These are phyloP conservation scores for Aeminium ludgeri DNA, from an alignment of 495 filamentous ascomycete genomes.

Conservation along the genomic window DNA sequence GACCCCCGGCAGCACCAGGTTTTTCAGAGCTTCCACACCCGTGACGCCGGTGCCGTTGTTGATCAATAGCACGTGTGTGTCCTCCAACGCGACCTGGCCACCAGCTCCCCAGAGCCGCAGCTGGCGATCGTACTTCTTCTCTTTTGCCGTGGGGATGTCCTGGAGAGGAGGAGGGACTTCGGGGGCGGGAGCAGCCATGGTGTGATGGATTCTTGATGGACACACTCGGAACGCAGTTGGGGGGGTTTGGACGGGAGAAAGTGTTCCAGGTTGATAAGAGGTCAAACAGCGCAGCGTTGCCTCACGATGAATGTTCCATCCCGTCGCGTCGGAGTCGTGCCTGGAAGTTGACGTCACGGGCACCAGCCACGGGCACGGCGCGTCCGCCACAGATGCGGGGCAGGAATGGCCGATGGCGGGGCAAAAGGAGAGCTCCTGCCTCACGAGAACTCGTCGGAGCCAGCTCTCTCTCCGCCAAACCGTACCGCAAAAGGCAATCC, in stretches of 20 bases:
- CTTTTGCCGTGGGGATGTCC: slow-evolving; percentile 25
- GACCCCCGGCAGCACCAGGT: slow-evolving; percentile 80
- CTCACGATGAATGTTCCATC: neutral
- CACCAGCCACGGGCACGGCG: too few species aligned
- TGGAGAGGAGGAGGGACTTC: slow-evolving; percentile 21
- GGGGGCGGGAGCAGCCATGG: neutral
- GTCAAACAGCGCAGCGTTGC: too few species aligned
- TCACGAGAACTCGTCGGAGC: too few species aligned
- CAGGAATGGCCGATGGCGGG: too few species aligned
- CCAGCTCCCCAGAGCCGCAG: slow-evolving; percentile 88
- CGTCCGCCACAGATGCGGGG: too few species aligned
- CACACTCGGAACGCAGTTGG: neutral
- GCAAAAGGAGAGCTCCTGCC: too few species aligned
- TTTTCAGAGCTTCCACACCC: slow-evolving; percentile 89
- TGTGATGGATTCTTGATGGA: neutral
- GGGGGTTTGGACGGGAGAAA: neutral
- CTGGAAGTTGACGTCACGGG: too few species aligned
- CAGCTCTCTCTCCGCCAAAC: too few species aligned
- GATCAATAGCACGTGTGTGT: slow-evolving; percentile 71
- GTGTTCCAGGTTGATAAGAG: too few species aligned
- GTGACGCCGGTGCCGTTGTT: slow-evolving; percentile 70
- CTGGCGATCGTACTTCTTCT: slow-evolving; percentile 70
- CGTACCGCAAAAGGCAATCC: too few species aligned
- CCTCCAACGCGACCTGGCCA: slow-evolving; percentile 79
- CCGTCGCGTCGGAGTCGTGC: neutral